These are phyloP conservation scores for Drechslerella dactyloides DNA, from an alignment of 2,329 filamentous ascomycete genomes.

Conservation along the genomic window DNA sequence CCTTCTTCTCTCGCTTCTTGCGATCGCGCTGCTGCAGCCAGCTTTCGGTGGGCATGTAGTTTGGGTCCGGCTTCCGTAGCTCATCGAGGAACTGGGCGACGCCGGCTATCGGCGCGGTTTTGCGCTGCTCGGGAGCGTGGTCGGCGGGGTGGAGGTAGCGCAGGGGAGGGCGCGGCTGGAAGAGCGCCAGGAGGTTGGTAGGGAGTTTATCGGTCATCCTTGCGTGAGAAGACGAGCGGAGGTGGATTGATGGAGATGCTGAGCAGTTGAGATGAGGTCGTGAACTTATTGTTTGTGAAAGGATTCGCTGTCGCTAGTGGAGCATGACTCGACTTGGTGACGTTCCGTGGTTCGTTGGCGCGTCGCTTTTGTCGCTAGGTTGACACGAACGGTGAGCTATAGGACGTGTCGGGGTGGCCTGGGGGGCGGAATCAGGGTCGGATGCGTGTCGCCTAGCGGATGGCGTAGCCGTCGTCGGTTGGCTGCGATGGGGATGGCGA, in stretches of 20 bases:
- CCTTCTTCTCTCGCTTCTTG: slow-evolving; percentile 79
- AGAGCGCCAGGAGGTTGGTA: slow-evolving; percentile 88
- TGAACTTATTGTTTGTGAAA: not conserved
- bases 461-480: no score
- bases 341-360: no score
- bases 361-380: not conserved
- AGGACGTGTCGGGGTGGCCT: not conserved
- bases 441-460: no score
- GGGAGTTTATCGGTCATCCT: slow-evolving; percentile 96
- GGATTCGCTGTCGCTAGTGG: no score
- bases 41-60: slow-evolving; percentile 83
- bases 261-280: not conserved
- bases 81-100: slow-evolving; percentile 77
- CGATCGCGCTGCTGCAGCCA: slow-evolving; percentile 89
- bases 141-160: slow-evolving; percentile 86
- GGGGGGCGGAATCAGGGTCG: no score
- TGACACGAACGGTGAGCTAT: not conserved
- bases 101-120: slow-evolving; percentile 74
- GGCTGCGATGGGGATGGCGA: no score
- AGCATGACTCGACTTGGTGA: not conserved
- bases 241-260: slow-evolving; percentile 53
- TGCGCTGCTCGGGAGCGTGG: slow-evolving; percentile 79
- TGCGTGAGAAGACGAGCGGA: slow-evolving; percentile 25
- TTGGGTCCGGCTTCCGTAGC: slow-evolving; percentile 74
- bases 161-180: slow-evolving; percentile 89